Evolutionary conservation across 1,139 yeast genomes (phyloP).

Genomic region (Yamadazyma membranifaciens): DNA sequence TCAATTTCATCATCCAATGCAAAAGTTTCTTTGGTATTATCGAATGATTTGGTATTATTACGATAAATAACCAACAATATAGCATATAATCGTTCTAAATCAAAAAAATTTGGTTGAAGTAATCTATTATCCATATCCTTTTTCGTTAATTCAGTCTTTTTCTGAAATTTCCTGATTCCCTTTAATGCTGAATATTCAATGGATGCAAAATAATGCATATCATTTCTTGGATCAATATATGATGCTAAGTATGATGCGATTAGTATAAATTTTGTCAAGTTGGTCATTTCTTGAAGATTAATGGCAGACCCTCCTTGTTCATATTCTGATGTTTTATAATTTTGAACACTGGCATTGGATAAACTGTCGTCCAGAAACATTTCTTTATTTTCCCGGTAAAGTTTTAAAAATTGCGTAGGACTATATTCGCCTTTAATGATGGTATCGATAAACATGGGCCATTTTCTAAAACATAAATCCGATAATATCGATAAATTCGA

Average conservation of each 20-base stretch:
- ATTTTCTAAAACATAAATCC: conserved; percentile 43
- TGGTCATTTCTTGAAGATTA: conserved; percentile 42
- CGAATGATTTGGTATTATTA: conserved; percentile 32
- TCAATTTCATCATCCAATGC: conserved; percentile 29
- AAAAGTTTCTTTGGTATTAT: conserved; percentile 24
- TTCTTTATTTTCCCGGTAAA: conserved; percentile 44
- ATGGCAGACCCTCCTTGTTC: conserved; percentile 21
- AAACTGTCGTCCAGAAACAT: conserved; percentile 44
- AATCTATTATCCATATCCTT: conserved; percentile 52
- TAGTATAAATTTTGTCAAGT: conserved; percentile 57
- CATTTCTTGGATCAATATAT: conserved; percentile 58
- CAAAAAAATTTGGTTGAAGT: conserved; percentile 62
- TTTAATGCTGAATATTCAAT: conserved; percentile 48
- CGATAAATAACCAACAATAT: conserved; percentile 59
- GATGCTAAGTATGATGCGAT: conserved; percentile 74
- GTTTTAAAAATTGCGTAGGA: conserved; percentile 41
- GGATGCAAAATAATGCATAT: conserved; percentile 58
- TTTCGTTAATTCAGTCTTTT: conserved; percentile 38
- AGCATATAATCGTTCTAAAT: conserved; percentile 66
- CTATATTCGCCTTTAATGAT: conserved; percentile 29
- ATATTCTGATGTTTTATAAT: conserved; percentile 23
- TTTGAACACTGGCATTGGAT: conserved; percentile 29
- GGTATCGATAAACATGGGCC: conserved; percentile 53
- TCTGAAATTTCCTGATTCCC: conserved; percentile 28
- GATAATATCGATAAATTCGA: conserved; percentile 45